Base-by-base conservation (phyloP, 169 alveolate genomes). In the Eimeria maxima region DNA sequence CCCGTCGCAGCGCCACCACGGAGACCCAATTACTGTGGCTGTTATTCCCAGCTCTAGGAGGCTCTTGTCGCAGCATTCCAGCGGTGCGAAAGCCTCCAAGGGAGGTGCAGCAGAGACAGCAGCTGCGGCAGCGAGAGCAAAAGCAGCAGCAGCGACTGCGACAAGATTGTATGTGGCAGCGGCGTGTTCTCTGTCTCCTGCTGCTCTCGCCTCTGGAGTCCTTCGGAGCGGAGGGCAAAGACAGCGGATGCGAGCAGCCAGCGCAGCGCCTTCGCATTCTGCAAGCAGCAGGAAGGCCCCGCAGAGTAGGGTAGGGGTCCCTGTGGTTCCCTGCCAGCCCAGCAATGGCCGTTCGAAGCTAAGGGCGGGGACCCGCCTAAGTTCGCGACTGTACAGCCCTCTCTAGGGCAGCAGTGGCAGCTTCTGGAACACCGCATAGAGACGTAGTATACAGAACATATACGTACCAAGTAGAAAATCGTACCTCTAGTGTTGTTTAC, bases 121-220 rank as follows among this genome's bases (percentile, higher is more conserved):
- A n/a, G n/a, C 81, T 16, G 81, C 81, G 33, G 81, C 81, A 38
- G 53, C 81, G 18, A 38, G 8, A 20, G 84, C 81, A 5, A 38
- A 44, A 44, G 18, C 60, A 78, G 89, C 89, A 18, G 89, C 89
- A 78, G 65, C 67, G 45, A 44, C n/a, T 8, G 11, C 81, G 33
- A 16, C 81, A 71, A 33, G 27, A 29, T 2, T 16, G 27, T 22
- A 11, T 14, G 27, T n/a, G 11, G 22, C 81, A 71, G 53, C 81
- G 3, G 69, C 69, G n/a, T n/a, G n/a, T 57, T 16, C 69, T 57
- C 53, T 22, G 27, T 3, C 81, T 33, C 53, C 81, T 38, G 55
- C 81, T 38, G 55, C 81, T 33, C 53, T 53, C 14, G 53, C 53
- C 38, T 18, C 78, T 27, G 84, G 84, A 29, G 84, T 29, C 29